These are phyloP conservation scores for Collybiopsis luxurians DNA, from an alignment of 768 basidiomycete species.

Conservation along the genomic window DNA sequence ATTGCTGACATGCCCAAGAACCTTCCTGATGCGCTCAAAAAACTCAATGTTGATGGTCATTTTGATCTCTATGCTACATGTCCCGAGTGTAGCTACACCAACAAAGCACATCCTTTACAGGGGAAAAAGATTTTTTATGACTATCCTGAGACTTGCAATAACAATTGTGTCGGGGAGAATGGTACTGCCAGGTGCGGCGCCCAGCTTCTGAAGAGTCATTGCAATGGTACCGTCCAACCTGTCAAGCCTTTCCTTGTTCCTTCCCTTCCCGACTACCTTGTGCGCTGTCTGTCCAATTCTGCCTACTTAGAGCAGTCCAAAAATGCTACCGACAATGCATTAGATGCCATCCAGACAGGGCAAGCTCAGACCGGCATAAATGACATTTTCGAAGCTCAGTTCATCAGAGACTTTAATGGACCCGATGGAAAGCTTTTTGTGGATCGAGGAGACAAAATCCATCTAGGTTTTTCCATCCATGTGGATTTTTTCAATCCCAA, in stretches of 20 bases:
- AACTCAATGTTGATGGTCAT: neutral
- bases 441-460: constrained; percentile 13
- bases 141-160: constrained; percentile 10
- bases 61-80: neutral
- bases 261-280: constrained; percentile 20
- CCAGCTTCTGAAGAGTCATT: neutral
- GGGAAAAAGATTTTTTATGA: constrained; percentile 1
- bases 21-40: constrained; percentile 1
- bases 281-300: constrained; percentile 14
- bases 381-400: constrained; percentile 22
- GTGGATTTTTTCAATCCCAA: constrained; percentile 34
- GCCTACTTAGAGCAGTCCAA: constrained; percentile 14
- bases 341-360: neutral
- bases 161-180: neutral
- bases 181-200: neutral
- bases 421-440: constrained; percentile 20
- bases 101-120: neutral
- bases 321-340: constrained; percentile 16
- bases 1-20: constrained; percentile 1
- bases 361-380: constrained; percentile 8
- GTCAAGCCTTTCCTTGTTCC: constrained; percentile 15
- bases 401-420: constrained; percentile 25
- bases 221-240: constrained; percentile 5
- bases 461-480: constrained; percentile 24
- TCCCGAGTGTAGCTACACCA: constrained; percentile 1